phyloP scores from a whole-genome alignment of 1,284 basidiomycete genomes.

The Trametes polyzona region DNA sequence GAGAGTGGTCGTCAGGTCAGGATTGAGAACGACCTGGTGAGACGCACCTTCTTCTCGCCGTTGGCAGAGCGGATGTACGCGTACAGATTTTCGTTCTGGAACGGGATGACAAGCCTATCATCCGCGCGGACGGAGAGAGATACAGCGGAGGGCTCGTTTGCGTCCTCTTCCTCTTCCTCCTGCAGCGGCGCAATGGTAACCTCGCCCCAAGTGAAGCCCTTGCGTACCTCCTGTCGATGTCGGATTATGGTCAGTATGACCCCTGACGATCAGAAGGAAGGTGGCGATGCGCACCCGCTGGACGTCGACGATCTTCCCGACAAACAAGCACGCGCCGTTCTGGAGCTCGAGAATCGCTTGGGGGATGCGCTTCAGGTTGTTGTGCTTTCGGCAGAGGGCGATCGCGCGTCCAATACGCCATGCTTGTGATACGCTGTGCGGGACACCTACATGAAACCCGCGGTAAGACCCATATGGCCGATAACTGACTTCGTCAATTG shows the following conservation, averaged over 20 bases:
- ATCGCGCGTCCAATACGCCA: constrained; percentile 55
- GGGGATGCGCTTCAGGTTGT: constrained; percentile 50
- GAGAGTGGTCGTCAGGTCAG: too few species aligned
- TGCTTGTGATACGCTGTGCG: constrained; percentile 52
- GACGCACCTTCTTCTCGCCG: constrained; percentile 34
- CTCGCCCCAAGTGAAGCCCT: constrained; percentile 47
- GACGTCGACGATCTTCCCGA: constrained; percentile 58
- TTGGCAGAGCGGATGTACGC: constrained; percentile 45
- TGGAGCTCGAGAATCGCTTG: constrained; percentile 51
- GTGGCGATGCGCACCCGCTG: constrained; percentile 35
- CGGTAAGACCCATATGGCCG: too few species aligned
- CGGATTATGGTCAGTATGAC: neutral
- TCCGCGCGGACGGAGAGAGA: constrained; percentile 24
- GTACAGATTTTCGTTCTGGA: constrained; percentile 63
- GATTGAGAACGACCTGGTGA: neutral
- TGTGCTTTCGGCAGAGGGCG: constrained; percentile 32
- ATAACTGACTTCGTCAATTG: too few species aligned
- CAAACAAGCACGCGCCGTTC: constrained; percentile 54
- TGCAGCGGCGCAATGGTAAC: constrained; percentile 49
- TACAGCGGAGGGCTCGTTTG: constrained; percentile 1
- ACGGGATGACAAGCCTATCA: constrained; percentile 46
- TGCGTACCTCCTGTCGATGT: constrained; percentile 35
- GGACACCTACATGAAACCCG: constrained; percentile 33
- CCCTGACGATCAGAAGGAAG: neutral
- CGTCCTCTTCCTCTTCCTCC: constrained; percentile 51